Base-by-base conservation (phyloP, 1,139 yeast genomes). In the Geotrichum restrictum region DNA sequence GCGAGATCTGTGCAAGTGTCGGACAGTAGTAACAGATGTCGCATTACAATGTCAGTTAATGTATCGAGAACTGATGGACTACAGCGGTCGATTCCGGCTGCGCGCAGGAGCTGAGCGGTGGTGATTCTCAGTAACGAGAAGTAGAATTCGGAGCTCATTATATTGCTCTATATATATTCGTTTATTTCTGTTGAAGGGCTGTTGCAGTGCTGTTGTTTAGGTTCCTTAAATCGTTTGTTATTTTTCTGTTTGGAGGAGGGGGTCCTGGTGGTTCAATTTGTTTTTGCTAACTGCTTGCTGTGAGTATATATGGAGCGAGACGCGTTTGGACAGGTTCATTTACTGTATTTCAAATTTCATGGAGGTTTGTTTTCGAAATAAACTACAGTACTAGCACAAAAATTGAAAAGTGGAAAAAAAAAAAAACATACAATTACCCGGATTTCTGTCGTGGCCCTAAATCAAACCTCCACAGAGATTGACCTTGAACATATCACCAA, bases 81-180 rank as follows among this genome's bases (percentile, higher is more conserved):
- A 57, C 88, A 80, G 59, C 82, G 75, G 60, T 86, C 95, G 59
- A 86, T 83, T 0, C 95, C 95, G 18, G 80, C 75, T 0, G 88
- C 78, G 55, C 86, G 78, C 48, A 87, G 73, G 16, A 85, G 71
- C 69, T 77, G 95, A 27, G 84, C 78, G 54, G 84, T 75, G 0
- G 89, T 78, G 51, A 85, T 74, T 51, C 89, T 74, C 46, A 83
- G 73, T 43, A 85, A 67, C 21, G 84, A 74, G 62, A 78, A 82
- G 64, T 79, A 77, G 66, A 85, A 82, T 37, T 74, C 76, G 21
- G 45, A 27, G 36, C 45, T 41, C 45, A 41, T 41, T 10, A 13
- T 16, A 13, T n/a, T n/a, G n/a, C n/a, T n/a, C n/a, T n/a, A n/a
- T n/a, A n/a, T n/a, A 31, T 31, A 3, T 36, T 36, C 16, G 19